A percentile compares a stretch with the other conserved stretches of the same genome.
Evolutionary conservation across 495 filamentous ascomycete species (phyloP).

Genomic region (Podospora australis): DNA sequence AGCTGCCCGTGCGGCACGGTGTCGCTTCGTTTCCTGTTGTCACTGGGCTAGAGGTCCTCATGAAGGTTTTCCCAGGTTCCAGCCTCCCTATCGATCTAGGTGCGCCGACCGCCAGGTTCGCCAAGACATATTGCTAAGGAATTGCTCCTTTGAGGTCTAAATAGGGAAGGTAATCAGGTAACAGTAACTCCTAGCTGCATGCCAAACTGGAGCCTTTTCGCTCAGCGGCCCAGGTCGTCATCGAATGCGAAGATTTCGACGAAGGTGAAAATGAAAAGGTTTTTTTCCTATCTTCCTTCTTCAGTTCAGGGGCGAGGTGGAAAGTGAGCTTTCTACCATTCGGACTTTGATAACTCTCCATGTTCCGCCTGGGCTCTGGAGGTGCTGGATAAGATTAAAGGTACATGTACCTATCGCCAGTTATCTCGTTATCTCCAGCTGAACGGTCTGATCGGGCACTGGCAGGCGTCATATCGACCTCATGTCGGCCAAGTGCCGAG

Average conservation of each 20-base stretch:
- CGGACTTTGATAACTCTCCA: no score
- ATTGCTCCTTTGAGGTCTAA: slow-evolving; percentile 10
- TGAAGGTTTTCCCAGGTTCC: not conserved
- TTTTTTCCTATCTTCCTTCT: slow-evolving; percentile 1
- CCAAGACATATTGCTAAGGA: slow-evolving; percentile 12
- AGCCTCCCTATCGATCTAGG: not conserved
- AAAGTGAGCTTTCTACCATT: not conserved
- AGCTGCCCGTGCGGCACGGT: slow-evolving; percentile 6
- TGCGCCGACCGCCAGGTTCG: slow-evolving; percentile 7
- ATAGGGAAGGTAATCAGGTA: slow-evolving; percentile 30
- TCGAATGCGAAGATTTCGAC: slow-evolving; percentile 4
- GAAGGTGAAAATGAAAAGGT: slow-evolving; percentile 4
- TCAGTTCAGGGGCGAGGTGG: no score
- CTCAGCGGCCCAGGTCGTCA: slow-evolving; percentile 1
- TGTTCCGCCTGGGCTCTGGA: no score
- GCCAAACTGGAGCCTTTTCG: slow-evolving; percentile 14
- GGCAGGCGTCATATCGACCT: not conserved
- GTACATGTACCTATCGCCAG: not conserved
- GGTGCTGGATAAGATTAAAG: no score
- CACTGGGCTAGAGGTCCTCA: no score
- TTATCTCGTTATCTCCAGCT: not conserved
- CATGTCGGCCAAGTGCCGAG: slow-evolving; percentile 1
- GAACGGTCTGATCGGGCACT: no score
- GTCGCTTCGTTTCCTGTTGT: not conserved
- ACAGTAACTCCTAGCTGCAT: slow-evolving; percentile 31